Percentiles rank a stretch among this genome's conserved stretches.
These are phyloP conservation scores for Scheffersomyces stipitis DNA, from an alignment of 805 yeast genomes.

Conservation along the genomic window DNA sequence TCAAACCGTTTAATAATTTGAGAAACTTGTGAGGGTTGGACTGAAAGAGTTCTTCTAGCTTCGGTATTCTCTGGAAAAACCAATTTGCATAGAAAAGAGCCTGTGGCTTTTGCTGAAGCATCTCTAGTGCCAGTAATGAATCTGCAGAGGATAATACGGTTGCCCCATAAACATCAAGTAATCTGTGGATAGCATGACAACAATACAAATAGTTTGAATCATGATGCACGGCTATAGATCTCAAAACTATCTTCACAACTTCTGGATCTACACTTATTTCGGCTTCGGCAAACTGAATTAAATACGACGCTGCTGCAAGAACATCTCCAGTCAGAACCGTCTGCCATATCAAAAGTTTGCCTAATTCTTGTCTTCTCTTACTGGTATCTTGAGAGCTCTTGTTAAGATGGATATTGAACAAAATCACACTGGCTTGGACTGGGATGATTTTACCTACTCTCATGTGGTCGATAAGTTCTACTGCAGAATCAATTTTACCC, in stretches of 20 bases:
- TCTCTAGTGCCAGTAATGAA: neutral
- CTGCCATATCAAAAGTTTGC: slow-evolving; percentile 14
- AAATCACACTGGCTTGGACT: neutral
- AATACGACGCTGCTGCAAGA: slow-evolving; percentile 20
- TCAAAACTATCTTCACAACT: slow-evolving; percentile 7
- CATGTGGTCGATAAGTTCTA: slow-evolving; percentile 6
- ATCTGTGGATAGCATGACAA: slow-evolving; percentile 6
- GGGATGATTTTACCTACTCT: neutral
- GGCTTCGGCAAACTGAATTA: slow-evolving; percentile 6
- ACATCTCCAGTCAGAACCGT: slow-evolving; percentile 21
- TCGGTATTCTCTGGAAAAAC: neutral
- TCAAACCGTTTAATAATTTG: neutral
- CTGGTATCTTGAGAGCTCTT: neutral
- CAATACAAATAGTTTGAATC: slow-evolving; percentile 4
- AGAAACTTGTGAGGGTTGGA: neutral
- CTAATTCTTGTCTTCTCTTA: slow-evolving; percentile 2
- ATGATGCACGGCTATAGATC: slow-evolving; percentile 10
- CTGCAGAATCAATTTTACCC: slow-evolving; percentile 9
- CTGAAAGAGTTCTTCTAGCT: neutral
- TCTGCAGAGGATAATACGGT: neutral
- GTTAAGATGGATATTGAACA: no score
- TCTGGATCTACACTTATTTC: slow-evolving; percentile 2
- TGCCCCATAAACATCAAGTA: slow-evolving; percentile 2
- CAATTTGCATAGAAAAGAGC: neutral
- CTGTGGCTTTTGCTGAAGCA: neutral